phyloP scores from a whole-genome alignment of 257 asterid genomes.

The Knoxia roxburghii region DNA sequence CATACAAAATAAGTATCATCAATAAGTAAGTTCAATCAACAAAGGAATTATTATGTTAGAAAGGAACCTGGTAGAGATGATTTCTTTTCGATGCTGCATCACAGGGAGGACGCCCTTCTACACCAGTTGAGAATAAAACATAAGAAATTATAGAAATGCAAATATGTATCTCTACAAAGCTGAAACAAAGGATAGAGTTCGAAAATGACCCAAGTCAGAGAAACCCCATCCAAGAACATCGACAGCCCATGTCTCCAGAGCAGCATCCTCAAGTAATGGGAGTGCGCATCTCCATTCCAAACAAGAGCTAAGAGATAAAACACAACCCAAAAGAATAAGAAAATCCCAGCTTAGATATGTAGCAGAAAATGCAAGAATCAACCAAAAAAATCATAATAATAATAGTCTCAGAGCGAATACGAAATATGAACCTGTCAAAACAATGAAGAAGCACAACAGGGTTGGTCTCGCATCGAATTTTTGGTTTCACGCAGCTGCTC shows the following conservation, averaged over 20 bases:
- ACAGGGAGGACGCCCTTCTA: constrained; percentile 63
- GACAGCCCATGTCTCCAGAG: constrained; percentile 73
- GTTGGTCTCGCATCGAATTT: constrained; percentile 27
- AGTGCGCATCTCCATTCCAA: constrained; percentile 73
- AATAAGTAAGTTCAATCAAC: not conserved
- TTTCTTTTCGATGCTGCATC: constrained; percentile 60
- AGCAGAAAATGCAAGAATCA: not conserved
- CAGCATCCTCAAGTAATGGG: constrained; percentile 73
- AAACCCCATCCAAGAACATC: constrained; percentile 96
- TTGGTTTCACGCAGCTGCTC: constrained; percentile 84
- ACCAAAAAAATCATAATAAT: not conserved
- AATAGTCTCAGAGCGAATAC: not conserved
- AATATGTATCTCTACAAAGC: not conserved
- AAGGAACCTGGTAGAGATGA: constrained; percentile 52
- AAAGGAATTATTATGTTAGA: not conserved
- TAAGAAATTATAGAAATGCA: not conserved
- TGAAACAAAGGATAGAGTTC: constrained; percentile 2
- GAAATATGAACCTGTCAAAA: constrained; percentile 54
- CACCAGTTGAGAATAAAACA: constrained; percentile 3
- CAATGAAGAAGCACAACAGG: constrained; percentile 89
- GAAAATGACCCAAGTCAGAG: constrained; percentile 54
- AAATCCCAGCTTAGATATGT: not conserved
- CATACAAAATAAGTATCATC: not conserved
- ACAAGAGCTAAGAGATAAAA: constrained; percentile 50
- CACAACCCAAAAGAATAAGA: not conserved